Percentiles rank a stretch among this genome's conserved stretches.
Conservation (phyloP, 2,329 filamentous ascomycete species). For the Sporothrix pseudoabietina region DNA sequence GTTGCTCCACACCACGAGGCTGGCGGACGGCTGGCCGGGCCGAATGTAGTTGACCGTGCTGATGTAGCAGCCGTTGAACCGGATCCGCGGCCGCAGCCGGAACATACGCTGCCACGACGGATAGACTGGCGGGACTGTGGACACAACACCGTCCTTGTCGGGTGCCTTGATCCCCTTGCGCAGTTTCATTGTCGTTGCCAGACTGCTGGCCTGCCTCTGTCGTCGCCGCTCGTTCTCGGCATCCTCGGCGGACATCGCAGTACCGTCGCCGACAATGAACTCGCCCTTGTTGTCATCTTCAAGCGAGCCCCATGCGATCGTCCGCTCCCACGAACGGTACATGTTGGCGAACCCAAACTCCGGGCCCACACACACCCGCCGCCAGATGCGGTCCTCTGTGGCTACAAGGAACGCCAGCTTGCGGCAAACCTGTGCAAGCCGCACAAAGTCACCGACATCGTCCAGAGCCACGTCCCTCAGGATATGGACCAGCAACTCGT, state of each 20-base stretch:
- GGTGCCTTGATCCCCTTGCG: constrained; percentile 48
- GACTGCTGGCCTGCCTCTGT: constrained; percentile 39
- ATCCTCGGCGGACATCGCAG: constrained; percentile 27
- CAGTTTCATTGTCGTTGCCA: constrained; percentile 47
- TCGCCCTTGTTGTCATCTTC: constrained; percentile 30
- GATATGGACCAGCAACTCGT: constrained; percentile 83
- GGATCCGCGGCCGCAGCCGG: constrained; percentile 77
- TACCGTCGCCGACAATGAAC: not conserved
- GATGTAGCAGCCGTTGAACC: constrained; percentile 96
- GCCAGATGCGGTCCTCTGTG: constrained; percentile 87
- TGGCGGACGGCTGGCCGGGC: constrained; percentile 70
- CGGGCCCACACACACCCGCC: constrained; percentile 66
- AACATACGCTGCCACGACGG: constrained; percentile 71
- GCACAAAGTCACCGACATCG: constrained; percentile 76
- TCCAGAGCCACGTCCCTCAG: constrained; percentile 68
- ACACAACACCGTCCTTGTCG: not conserved
- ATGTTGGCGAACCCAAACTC: constrained; percentile 81
- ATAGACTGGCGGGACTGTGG: constrained; percentile 32
- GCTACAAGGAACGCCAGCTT: constrained; percentile 80
- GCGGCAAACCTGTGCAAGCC: constrained; percentile 81
- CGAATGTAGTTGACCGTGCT: constrained; percentile 94
- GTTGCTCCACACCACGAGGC: constrained; percentile 72
- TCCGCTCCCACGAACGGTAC: constrained; percentile 75
- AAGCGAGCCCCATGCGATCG: constrained; percentile 59
- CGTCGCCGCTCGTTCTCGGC: constrained; percentile 34